These are phyloP conservation scores for Arthrobotrys sphaeroides DNA, from an alignment of 2,329 filamentous ascomycete genomes.

Conservation along the genomic window DNA sequence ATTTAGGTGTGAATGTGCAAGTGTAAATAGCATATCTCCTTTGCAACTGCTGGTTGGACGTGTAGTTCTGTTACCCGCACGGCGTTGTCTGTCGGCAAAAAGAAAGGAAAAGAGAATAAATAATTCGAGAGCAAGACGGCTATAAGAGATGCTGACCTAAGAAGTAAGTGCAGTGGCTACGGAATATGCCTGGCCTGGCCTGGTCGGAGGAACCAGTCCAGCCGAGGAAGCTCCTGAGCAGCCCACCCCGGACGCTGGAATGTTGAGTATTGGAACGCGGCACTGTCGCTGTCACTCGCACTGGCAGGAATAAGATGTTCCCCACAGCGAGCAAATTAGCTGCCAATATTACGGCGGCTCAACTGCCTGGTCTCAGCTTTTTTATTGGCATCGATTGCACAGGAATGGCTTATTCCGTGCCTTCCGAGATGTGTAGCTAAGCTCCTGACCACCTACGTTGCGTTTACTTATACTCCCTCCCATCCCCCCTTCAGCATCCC, in stretches of 20 bases:
- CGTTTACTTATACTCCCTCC: too few relatives aligned
- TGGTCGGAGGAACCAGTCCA: constrained; percentile 11
- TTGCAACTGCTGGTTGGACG: constrained; percentile 9
- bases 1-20: constrained; percentile 32
- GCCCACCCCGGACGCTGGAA: background rate
- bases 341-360: too few relatives aligned
- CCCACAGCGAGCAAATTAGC: too few relatives aligned
- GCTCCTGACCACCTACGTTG: constrained; percentile 3
- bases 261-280: constrained; percentile 1
- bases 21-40: constrained; percentile 44
- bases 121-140: too few relatives aligned
- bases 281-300: background rate
- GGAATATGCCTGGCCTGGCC: background rate
- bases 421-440: background rate
- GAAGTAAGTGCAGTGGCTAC: background rate
- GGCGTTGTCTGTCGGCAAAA: constrained; percentile 44
- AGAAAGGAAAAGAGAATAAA: background rate
- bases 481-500: background rate
- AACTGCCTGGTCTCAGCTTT: too few relatives aligned
- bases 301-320: background rate
- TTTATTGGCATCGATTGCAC: too few relatives aligned
- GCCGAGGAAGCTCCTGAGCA: constrained; percentile 11
- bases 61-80: constrained; percentile 18
- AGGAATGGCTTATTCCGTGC: background rate
- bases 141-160: too few relatives aligned